Base-by-base conservation (phyloP, 192 early-diverging fungal genomes). In the Kappamyces sp. region DNA sequence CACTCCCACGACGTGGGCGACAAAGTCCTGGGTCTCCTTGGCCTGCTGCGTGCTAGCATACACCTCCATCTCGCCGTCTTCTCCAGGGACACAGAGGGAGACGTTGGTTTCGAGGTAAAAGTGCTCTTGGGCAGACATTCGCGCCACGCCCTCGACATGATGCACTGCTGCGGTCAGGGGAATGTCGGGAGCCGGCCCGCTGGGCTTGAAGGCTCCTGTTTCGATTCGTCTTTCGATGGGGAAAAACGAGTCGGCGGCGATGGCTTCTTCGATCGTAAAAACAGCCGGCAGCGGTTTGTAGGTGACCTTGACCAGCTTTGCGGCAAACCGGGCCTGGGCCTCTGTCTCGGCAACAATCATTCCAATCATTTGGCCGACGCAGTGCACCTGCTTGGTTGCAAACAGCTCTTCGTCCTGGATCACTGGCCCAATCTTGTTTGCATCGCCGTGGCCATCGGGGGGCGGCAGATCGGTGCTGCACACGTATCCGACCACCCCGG, bases 61-160 rank as follows among this genome's bases (percentile, higher is more conserved):
- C n/a, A 93, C 65, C 64, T 90, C 88, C 30, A 87, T 75, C 67
- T 91, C 89, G 65, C 83, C 79, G 62, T 82, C 88, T 68, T 91
- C 89, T 49, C 72, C 71, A 35, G 88, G 87, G 54, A 88, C 84
- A 31, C 84, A 78, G 4, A 89, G 45, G 2, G 79, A 71, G 5
- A 70, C 80, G 33, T 89, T 70, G 6, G 91, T 88, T 66, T 93
- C 91, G 45, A 93, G 73, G 63, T 93, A 93, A 60, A 93, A 93
- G 62, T 93, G 91, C 66, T 93, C 91, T 66, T 88, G 85, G 11
- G 68, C 74, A 11, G 60, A 39, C 50, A 76, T 66, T 14, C 74
- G 2, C 0, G 64, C 58, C 1, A 48, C 53, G 5, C 74, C 74
- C 36, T 54, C 35, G 46, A 76, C 65, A 45, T 37, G 46, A 55